Conservation (phyloP, 768 basidiomycete genomes). For the Leccinum obscurum region DNA sequence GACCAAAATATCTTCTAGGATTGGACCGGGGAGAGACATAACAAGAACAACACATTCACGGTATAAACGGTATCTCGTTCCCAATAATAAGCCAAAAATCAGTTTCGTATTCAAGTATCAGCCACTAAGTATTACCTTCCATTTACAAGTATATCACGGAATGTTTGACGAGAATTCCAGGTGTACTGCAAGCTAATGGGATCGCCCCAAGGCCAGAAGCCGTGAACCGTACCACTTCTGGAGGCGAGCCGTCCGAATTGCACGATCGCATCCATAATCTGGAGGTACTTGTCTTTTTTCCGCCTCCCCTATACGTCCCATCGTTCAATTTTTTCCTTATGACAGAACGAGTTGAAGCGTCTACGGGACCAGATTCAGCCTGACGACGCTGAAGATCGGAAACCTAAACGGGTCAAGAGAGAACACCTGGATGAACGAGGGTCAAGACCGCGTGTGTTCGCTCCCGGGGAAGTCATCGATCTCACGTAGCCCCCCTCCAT, state of each 20-base stretch:
- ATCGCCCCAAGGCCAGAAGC: conserved; percentile 12
- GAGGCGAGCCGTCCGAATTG: background rate
- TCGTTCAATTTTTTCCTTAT: background rate
- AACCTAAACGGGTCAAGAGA: conserved; percentile 20
- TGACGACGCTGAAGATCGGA: conserved; percentile 3
- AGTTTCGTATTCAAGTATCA: conserved; percentile 24
- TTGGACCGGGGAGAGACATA: conserved; percentile 7
- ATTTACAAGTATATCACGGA: background rate
- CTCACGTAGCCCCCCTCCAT: conserved; percentile 13
- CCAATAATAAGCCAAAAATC: conserved; percentile 6
- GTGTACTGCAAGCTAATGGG: conserved; percentile 19
- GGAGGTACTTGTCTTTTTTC: conserved; percentile 4
- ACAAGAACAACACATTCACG: accelerated
- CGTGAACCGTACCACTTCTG: background rate
- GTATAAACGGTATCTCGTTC: background rate
- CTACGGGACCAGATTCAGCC: conserved; percentile 11
- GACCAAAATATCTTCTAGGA: conserved; percentile 6
- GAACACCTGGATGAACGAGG: conserved; percentile 3
- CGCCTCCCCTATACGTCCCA: background rate
- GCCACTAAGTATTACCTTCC: conserved; percentile 14
- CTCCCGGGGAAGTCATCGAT: conserved; percentile 17
- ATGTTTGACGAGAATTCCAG: conserved; percentile 7
- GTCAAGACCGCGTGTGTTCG: background rate
- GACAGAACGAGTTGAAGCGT: conserved; percentile 16
- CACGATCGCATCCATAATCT: conserved; percentile 4